Evolutionary conservation across 805 yeast species (phyloP).

Genomic region (Metschnikowia dekortorum): DNA sequence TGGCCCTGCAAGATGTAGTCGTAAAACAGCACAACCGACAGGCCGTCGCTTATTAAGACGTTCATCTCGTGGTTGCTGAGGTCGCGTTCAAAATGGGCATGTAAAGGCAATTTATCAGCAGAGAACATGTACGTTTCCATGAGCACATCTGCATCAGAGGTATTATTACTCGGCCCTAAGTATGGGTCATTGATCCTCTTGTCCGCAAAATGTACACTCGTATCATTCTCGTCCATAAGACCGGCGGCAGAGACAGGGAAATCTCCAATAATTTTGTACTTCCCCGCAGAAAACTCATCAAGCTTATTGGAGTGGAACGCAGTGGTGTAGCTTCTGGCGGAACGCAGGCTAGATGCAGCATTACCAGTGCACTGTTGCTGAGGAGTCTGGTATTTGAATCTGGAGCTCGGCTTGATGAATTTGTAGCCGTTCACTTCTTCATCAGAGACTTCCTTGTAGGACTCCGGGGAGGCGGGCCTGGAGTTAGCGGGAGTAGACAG

Average conservation of each 20-base stretch:
- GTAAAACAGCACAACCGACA: constrained; percentile 27
- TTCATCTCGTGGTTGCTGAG: constrained; percentile 12
- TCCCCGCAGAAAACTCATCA: constrained; percentile 3
- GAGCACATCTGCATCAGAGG: not conserved
- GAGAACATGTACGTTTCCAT: constrained; percentile 15
- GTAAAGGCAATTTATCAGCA: constrained; percentile 13
- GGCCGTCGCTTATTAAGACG: constrained; percentile 18
- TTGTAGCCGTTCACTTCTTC: constrained; percentile 38
- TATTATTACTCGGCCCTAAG: constrained; percentile 7
- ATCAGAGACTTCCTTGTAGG: constrained; percentile 28
- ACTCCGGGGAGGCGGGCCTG: constrained; percentile 29
- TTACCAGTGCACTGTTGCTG: constrained; percentile 11
- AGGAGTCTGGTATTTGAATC: constrained; percentile 16
- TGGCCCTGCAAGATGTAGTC: constrained; percentile 13
- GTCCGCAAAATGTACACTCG: constrained; percentile 33
- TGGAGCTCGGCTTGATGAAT: constrained; percentile 31
- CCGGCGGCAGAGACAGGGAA: constrained; percentile 29
- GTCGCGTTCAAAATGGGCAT: constrained; percentile 9
- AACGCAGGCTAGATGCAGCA: constrained; percentile 4
- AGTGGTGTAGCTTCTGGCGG: constrained; percentile 7
- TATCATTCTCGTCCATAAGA: constrained; percentile 31
- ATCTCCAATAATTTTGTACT: constrained; percentile 28
- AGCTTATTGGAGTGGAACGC: constrained; percentile 24
- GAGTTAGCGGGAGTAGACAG: constrained; percentile 43
- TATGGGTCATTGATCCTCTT: constrained; percentile 35